These are phyloP conservation scores for Ambrosia trifida DNA, from an alignment of 129 eudicot genomes.

Conservation along the genomic window DNA sequence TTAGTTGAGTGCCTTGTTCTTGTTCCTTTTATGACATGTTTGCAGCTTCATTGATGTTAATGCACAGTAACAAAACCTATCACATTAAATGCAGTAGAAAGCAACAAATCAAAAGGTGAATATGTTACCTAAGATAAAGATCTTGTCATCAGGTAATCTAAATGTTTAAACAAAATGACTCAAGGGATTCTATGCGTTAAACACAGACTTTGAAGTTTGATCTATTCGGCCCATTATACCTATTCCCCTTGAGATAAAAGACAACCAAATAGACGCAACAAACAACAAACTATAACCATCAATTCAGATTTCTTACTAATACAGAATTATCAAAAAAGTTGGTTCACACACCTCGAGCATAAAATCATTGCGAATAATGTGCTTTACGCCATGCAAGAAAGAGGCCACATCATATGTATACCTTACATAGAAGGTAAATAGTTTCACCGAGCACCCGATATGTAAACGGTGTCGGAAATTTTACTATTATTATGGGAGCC, in stretches of 20 bases:
- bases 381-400: conserved; percentile 71
- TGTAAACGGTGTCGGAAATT: too few species aligned
- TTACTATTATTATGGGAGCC: too few species aligned
- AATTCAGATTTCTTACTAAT: neutral
- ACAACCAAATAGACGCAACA: neutral
- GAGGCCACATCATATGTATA: conserved; percentile 82
- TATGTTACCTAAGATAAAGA: too few species aligned
- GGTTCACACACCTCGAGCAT: conserved; percentile 58
- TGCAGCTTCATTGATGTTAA: too few species aligned
- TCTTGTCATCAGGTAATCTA: too few species aligned
- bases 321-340: neutral
- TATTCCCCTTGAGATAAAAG: neutral
- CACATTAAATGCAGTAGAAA: too few species aligned
- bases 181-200: neutral
- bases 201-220: too few species aligned
- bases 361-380: conserved; percentile 67
- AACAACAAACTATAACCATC: neutral
- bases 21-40: too few species aligned
- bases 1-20: too few species aligned
- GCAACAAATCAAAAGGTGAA: too few species aligned
- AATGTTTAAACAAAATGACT: neutral
- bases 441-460: neutral
- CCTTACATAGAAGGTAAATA: conserved; percentile 42
- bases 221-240: too few species aligned
- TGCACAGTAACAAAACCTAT: too few species aligned